Conservation (phyloP, 495 filamentous ascomycete genomes). For the Letharia lupina region DNA sequence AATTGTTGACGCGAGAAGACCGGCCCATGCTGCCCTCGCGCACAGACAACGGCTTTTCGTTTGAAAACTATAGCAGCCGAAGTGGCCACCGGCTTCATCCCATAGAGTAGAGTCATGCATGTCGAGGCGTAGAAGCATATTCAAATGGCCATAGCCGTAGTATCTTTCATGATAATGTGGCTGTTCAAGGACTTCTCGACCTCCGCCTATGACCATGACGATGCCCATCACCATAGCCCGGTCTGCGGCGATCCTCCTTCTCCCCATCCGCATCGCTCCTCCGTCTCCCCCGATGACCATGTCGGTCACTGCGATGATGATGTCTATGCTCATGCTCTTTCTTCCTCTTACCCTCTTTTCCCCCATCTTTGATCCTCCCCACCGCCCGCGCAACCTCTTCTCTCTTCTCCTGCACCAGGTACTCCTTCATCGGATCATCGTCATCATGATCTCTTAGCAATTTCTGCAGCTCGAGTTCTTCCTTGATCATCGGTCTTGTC, state of each 20-base stretch:
- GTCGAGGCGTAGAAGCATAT: not conserved
- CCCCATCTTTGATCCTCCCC: constrained; percentile 42
- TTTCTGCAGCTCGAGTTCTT: constrained; percentile 68
- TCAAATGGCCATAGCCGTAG: not conserved
- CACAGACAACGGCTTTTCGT: not conserved
- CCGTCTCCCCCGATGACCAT: constrained; percentile 22
- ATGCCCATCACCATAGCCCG: constrained; percentile 7
- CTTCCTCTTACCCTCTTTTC: constrained; percentile 29
- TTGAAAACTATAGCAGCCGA: not conserved
- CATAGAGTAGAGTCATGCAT: not conserved
- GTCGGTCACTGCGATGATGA: constrained; percentile 42
- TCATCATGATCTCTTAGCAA: constrained; percentile 78
- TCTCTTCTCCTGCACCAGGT: constrained; percentile 78
- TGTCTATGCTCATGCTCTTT: constrained; percentile 37
- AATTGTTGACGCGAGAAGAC: not conserved
- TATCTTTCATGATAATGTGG: not conserved
- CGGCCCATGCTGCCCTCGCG: not conserved
- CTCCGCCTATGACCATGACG: constrained; percentile 17
- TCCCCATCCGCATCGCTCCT: constrained; percentile 16
- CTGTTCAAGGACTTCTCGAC: constrained; percentile 20
- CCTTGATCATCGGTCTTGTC: constrained; percentile 46
- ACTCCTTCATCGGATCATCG: constrained; percentile 95
- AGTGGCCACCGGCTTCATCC: not conserved
- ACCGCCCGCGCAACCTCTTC: constrained; percentile 71
- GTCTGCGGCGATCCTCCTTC: constrained; percentile 2